phyloP scores from a whole-genome alignment of 208 protist species.

The Spongospora subterranea region DNA sequence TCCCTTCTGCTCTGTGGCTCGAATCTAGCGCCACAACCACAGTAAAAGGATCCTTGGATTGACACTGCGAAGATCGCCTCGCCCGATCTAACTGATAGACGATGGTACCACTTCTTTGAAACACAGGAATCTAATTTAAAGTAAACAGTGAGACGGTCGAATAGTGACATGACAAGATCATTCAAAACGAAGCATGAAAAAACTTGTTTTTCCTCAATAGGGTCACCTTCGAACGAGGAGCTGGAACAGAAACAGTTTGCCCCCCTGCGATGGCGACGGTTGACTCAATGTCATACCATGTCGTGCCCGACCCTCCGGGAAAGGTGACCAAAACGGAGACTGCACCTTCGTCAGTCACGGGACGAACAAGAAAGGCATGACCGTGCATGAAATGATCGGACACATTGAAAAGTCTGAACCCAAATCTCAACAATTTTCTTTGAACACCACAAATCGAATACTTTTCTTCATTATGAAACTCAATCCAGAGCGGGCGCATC shows the following conservation, averaged over 20 bases:
- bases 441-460: constrained; percentile 56
- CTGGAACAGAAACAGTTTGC: constrained; percentile 70
- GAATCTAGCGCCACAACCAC: constrained; percentile 70
- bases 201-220: too few species aligned
- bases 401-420: constrained; percentile 65
- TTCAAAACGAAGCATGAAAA: neutral
- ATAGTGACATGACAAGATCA: too few species aligned
- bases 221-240: constrained; percentile 74
- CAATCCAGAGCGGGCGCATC: constrained; percentile 89
- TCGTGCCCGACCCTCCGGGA: constrained; percentile 71
- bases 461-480: constrained; percentile 85
- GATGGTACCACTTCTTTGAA: constrained; percentile 87
- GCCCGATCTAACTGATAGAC: constrained; percentile 86
- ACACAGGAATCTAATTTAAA: constrained; percentile 83
- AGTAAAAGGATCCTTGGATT: constrained; percentile 77
- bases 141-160: neutral
- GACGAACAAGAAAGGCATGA: constrained; percentile 83
- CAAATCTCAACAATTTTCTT: constrained; percentile 64
- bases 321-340: constrained; percentile 78
- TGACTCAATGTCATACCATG: constrained; percentile 81
- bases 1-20: constrained; percentile 33
- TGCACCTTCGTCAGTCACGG: constrained; percentile 78
- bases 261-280: constrained; percentile 70
- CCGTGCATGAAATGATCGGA: constrained; percentile 89
- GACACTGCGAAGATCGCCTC: constrained; percentile 81